Base-by-base conservation (phyloP, 805 yeast species). In the Ogataea methanolica region DNA sequence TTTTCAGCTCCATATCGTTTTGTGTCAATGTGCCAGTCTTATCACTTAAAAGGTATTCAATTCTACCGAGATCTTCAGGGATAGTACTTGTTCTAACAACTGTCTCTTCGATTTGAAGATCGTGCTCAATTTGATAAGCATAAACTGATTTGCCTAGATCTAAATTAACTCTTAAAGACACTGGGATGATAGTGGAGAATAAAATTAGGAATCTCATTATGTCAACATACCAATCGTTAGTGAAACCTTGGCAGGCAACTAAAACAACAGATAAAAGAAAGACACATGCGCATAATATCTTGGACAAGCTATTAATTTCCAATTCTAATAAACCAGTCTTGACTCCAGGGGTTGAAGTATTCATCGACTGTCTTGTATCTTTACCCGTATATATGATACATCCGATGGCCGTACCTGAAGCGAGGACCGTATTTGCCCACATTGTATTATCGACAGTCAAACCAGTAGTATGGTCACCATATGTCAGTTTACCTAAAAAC, bases 401-500 rank as follows among this genome's bases (percentile, higher is more conserved):
- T 2, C 96, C 99, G 42, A 91, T 72, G 7, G 95, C 94, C 3
- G 88, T 79, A 14, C 97, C 98, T 0, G 96, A 87, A 0, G 99
- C 98, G 15, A 95, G 72, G 1, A 95, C 97, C 0, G 99, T 94
- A 63, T 94, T 94, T 14, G 98, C 97, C 99, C 99, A 94, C 63
- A 95, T 67, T 0, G 99, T 89, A 60, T 92, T 91, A 65, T 94
- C 99, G 9, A 94, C 82, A 3, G 85, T 75, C 14, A 94, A 70
- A 4, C 94, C 87, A 21, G 76, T 70, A 1, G 82, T 73, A 26
- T 79, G 75, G 38, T 76, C 78, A 44, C 80, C 82, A 50, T 75
- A 73, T 2, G 80, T 71, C 21, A 91, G 62, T 53, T 82, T 85
- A 11, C 99, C 99, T 42, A 79, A 64, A 66, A 94, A 94, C 2